These are phyloP conservation scores for Aspergillus aculeatus DNA, from an alignment of 2,329 filamentous ascomycete species.

Conservation along the genomic window DNA sequence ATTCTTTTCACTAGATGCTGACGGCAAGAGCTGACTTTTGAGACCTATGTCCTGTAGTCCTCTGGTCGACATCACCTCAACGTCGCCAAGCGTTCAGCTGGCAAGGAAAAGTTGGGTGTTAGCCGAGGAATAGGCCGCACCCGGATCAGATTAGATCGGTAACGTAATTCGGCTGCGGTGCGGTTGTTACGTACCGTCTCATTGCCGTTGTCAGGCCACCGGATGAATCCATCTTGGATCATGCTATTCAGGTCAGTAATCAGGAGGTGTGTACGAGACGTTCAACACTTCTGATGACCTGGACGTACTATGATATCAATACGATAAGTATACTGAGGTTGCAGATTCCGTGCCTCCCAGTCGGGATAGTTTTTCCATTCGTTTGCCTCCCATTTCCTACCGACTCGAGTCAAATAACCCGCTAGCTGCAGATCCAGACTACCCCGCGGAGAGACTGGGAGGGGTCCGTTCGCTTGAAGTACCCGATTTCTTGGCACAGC, in stretches of 20 bases:
- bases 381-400: slow-evolving; percentile 5
- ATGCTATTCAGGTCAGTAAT: neutral
- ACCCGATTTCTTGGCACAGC: neutral
- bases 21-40: neutral
- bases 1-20: neutral
- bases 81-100: neutral
- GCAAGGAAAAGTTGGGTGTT: slow-evolving; percentile 1
- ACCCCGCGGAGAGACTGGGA: slow-evolving; percentile 11
- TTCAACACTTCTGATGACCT: neutral
- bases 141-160: slow-evolving; percentile 30
- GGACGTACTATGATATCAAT: neutral
- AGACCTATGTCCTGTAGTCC: neutral
- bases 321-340: neutral
- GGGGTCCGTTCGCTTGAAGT: neutral
- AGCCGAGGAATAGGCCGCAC: slow-evolving; percentile 5
- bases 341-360: neutral
- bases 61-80: too few relatives aligned
- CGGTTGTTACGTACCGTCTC: slow-evolving; percentile 9
- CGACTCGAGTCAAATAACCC: slow-evolving; percentile 11
- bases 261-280: neutral
- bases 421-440: slow-evolving; percentile 18
- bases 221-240: slow-evolving; percentile 1
- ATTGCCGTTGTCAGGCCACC: slow-evolving; percentile 12
- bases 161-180: slow-evolving; percentile 12
- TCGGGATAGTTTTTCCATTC: slow-evolving; percentile 2